Percentiles rank a stretch among this genome's conserved stretches.
Conservation (phyloP, 441 rosid species). For the Sinapis alba region DNA sequence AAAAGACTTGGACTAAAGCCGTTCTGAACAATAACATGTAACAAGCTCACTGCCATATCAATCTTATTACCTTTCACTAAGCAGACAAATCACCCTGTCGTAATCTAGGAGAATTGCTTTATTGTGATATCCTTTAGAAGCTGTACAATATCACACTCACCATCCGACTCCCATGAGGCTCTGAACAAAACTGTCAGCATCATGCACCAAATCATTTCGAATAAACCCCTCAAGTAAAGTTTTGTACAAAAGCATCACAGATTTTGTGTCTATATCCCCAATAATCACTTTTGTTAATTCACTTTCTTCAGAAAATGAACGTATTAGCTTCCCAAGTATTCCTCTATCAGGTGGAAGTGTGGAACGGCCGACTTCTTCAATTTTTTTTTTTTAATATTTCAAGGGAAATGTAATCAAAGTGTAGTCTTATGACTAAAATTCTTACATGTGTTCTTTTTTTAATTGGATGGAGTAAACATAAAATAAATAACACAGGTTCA, state of each 20-base stretch:
- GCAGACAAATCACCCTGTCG: constrained; percentile 51
- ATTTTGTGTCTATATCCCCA: constrained; percentile 50
- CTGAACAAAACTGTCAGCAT: constrained; percentile 59
- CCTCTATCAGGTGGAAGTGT: constrained; percentile 58
- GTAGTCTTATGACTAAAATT: background rate
- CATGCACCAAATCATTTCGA: constrained; percentile 44
- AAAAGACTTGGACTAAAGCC: constrained; percentile 47
- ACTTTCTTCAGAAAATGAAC: constrained; percentile 58
- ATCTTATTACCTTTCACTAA: constrained; percentile 54
- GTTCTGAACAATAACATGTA: constrained; percentile 50
- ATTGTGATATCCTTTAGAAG: constrained; percentile 44
- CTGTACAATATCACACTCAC: constrained; percentile 36
- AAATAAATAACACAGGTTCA: background rate
- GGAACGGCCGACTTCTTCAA: constrained; percentile 43
- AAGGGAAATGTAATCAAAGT: too few relatives aligned
- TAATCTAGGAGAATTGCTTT: constrained; percentile 49
- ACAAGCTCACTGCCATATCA: constrained; percentile 65
- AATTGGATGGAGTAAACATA: background rate
- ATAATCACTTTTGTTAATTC: constrained; percentile 48
- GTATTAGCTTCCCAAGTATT: constrained; percentile 58
- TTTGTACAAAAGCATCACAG: constrained; percentile 56
- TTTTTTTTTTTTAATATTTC: too few relatives aligned
- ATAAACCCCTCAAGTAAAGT: constrained; percentile 51
- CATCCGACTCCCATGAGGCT: constrained; percentile 37
- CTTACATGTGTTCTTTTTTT: background rate